Conservation (phyloP, 352 stramenopile genomes). For the Phytophthora cryptogea region DNA sequence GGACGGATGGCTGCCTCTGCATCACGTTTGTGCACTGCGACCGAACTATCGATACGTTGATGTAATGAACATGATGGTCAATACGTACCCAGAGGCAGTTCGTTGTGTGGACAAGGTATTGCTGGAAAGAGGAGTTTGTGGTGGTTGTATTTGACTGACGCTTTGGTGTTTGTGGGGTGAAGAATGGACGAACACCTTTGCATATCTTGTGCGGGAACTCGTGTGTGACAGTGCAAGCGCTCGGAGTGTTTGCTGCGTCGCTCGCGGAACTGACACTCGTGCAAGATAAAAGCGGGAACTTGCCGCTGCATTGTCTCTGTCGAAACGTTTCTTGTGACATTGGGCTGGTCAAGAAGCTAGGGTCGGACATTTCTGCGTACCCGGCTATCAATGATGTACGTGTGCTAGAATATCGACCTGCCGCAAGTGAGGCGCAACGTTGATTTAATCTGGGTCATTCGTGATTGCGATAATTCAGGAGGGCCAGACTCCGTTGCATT, state of each 20-base stretch:
- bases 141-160: not conserved
- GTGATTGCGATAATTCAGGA: constrained; percentile 24
- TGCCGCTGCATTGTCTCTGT: constrained; percentile 63
- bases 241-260: constrained; percentile 37
- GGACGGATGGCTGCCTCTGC: constrained; percentile 53
- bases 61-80: constrained; percentile 56
- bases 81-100: constrained; percentile 38
- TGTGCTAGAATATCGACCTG: not conserved
- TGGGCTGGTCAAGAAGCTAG: constrained; percentile 48
- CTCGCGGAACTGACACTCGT: constrained; percentile 40
- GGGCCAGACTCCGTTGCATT: constrained; percentile 53
- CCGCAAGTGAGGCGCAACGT: not conserved
- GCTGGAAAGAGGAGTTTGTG: not conserved
- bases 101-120: constrained; percentile 49
- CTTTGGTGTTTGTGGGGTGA: not conserved
- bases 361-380: constrained; percentile 34
- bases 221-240: constrained; percentile 44
- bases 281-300: constrained; percentile 45
- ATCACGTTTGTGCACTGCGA: constrained; percentile 52
- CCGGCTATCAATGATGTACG: constrained; percentile 46
- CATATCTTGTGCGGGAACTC: constrained; percentile 60
- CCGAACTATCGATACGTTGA: constrained; percentile 62
- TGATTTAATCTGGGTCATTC: not conserved
- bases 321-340: constrained; percentile 45
- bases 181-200: constrained; percentile 52